Percentiles rank a stretch among this genome's conserved stretches.
Evolutionary conservation across 495 filamentous ascomycete genomes (phyloP).

Genomic region (Alectoria sarmentosa): DNA sequence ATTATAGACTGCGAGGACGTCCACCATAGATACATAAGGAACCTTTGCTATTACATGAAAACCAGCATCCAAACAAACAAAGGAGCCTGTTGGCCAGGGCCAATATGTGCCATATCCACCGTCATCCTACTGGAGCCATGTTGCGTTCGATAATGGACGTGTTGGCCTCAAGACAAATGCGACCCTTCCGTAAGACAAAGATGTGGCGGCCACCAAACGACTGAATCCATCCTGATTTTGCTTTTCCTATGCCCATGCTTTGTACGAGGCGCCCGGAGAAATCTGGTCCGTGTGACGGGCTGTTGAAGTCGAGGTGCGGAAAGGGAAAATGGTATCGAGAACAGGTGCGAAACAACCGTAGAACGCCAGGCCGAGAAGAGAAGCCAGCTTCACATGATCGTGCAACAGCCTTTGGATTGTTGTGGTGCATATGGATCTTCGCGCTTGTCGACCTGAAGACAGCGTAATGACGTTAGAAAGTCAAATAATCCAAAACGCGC

Average conservation of each 20-base stretch:
- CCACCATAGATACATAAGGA: constrained; percentile 8
- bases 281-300: background rate
- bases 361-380: constrained; percentile 14
- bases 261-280: constrained; percentile 1
- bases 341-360: constrained; percentile 10
- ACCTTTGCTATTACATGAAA: background rate
- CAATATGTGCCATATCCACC: background rate
- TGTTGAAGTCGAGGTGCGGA: background rate
- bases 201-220: constrained; percentile 3
- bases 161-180: background rate
- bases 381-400: constrained; percentile 65
- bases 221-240: constrained; percentile 8
- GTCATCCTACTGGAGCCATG: background rate
- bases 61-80: background rate
- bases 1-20: constrained; percentile 8
- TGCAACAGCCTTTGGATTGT: constrained; percentile 83
- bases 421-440: constrained; percentile 97
- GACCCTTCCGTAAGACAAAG: background rate
- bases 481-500: constrained; percentile 8
- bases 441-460: constrained; percentile 30
- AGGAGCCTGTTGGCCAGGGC: background rate
- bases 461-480: constrained; percentile 20
- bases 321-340: constrained; percentile 9
- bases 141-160: constrained; percentile 1
- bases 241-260: constrained; percentile 2